Evolutionary conservation across 2,329 filamentous ascomycete genomes (phyloP), one percentile per base, ranked within the genome.

Genomic region (Monilinia fructigena): DNA sequence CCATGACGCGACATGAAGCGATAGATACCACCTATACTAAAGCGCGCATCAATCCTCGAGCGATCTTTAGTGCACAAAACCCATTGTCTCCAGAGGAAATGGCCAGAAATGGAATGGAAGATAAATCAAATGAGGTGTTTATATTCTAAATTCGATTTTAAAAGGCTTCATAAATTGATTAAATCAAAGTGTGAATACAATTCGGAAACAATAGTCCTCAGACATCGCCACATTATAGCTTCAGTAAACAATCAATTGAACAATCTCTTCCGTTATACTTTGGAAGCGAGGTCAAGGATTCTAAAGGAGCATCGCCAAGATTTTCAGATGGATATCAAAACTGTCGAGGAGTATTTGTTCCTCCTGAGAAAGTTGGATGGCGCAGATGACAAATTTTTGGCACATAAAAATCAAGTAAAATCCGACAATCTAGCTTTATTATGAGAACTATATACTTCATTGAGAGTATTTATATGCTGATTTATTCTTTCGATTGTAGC

Each of bases 191-290:
- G 10, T 38, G 6, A 38, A 48, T 35, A 26, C 20, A 31, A 60
- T 10, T 10, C 38, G 4, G 56, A 50, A 23, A 4, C n/a, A 18
- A 3, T 50, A 23, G 4, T 23, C 28, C 56, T 60, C 2, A 60
- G 35, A 45, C 56, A 60, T 38, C 56, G 56, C n/a, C 56, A 35
- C 6, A 50, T 50, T 12, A 60, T 60, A 14, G 20, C 56, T 11
- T 16, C 35, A 6, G 45, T 60, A 2, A 60, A 60, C 14, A 50
- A 23, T 8, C 7, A 18, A 1, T 26, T 60, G 28, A 60, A 60
- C 3, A 60, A 50, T 48, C 56, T 60, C 7, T 60, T 26, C 28
- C 56, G 56, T 7, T 60, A 60, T 60, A 60, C 28, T 23, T 23
- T 60, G 26, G 45, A 50, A 2, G 20, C 28, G 3, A 50, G 56